phyloP scores from a whole-genome alignment of 352 stramenopile genomes.

The Globisporangium megalacanthum region DNA sequence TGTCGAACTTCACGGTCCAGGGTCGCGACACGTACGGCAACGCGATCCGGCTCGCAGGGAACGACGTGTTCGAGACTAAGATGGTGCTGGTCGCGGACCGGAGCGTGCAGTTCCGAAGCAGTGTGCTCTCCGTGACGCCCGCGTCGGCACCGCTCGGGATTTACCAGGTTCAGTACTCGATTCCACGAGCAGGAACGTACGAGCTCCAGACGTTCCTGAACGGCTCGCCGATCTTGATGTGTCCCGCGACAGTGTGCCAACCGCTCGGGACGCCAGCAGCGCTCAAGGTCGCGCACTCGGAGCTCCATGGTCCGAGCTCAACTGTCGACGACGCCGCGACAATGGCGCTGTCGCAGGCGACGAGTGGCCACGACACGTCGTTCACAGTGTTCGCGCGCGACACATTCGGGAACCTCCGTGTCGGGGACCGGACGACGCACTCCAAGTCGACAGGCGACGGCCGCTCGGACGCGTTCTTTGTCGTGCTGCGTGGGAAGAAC shows the following conservation, averaged over 20 bases:
- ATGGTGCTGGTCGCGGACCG: slow-evolving; percentile 62
- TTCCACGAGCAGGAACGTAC: slow-evolving; percentile 87
- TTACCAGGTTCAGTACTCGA: slow-evolving; percentile 93
- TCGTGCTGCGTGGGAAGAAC: slow-evolving; percentile 59
- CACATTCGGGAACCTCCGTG: slow-evolving; percentile 91
- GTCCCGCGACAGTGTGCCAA: slow-evolving; percentile 55
- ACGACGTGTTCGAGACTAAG: slow-evolving; percentile 81
- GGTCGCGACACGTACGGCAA: slow-evolving; percentile 95
- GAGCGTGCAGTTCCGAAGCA: slow-evolving; percentile 82
- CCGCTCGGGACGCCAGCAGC: slow-evolving; percentile 41
- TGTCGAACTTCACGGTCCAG: slow-evolving; percentile 94
- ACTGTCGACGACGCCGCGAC: slow-evolving; percentile 75
- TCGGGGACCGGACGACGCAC: slow-evolving; percentile 58
- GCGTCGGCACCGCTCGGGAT: slow-evolving; percentile 44
- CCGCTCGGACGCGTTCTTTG: slow-evolving; percentile 89
- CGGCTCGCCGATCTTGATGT: slow-evolving; percentile 88
- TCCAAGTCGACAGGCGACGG: slow-evolving; percentile 75
- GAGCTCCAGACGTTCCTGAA: slow-evolving; percentile 75
- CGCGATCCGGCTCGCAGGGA: slow-evolving; percentile 25
- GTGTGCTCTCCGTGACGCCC: slow-evolving; percentile 34
- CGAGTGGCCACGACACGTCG: slow-evolving; percentile 77
- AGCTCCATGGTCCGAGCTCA: slow-evolving; percentile 83
- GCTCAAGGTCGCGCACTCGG: slow-evolving; percentile 87
- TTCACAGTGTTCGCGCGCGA: slow-evolving; percentile 90
- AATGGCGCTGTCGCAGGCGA: slow-evolving; percentile 65